phyloP scores from a whole-genome alignment of 192 early-diverging fungal species.

The Backusella westeae region DNA sequence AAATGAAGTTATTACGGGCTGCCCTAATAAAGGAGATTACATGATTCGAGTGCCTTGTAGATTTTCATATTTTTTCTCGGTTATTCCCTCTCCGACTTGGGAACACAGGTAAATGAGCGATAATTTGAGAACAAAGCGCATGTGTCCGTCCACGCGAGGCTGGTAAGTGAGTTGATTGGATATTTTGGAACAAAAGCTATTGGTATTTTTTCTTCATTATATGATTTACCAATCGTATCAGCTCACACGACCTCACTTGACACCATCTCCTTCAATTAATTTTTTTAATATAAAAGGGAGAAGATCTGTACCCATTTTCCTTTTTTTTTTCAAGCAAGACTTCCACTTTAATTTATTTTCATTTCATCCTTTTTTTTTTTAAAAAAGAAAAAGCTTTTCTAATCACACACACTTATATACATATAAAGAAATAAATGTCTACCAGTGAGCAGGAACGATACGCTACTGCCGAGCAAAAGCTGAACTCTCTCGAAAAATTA shows the following conservation, averaged over 20 bases:
- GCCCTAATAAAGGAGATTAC: not conserved
- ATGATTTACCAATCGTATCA: conserved; percentile 8
- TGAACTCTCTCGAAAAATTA: conserved; percentile 26
- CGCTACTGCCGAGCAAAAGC: conserved; percentile 24
- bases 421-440: conserved; percentile 10
- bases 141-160: not conserved
- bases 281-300: conserved; percentile 3
- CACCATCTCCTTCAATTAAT: not conserved
- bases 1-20: not conserved
- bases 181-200: not conserved
- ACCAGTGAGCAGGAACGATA: conserved; percentile 3
- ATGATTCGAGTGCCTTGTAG: not conserved
- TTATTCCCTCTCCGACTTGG: not conserved
- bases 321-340: conserved; percentile 5
- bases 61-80: not conserved
- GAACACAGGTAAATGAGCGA: not conserved
- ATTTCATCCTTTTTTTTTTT: not conserved
- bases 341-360: not conserved
- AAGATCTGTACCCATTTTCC: not conserved
- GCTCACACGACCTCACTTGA: conserved; percentile 25
- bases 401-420: not conserved
- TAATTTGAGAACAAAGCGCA: not conserved
- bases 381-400: not conserved
- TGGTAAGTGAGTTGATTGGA: not conserved
- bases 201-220: not conserved